Conservation (phyloP, 1,284 basidiomycete genomes). For the Phenoliferia sp. region DNA sequence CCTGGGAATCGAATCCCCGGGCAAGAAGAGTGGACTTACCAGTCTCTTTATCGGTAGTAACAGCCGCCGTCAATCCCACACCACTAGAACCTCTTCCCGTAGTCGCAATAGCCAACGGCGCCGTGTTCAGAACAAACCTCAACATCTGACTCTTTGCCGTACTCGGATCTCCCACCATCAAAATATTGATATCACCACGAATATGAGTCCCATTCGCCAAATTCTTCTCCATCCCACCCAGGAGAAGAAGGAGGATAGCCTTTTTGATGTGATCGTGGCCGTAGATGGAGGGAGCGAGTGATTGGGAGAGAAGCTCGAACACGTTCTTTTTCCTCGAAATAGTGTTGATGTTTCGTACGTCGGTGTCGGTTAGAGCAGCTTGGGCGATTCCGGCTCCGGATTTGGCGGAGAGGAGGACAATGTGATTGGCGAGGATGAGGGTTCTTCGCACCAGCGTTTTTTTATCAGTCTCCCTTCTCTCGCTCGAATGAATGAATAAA, state of each 20-base stretch:
- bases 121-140: constrained; percentile 92
- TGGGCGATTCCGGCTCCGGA: constrained; percentile 86
- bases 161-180: constrained; percentile 98
- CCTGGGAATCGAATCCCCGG: background rate
- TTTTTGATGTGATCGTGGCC: constrained; percentile 95
- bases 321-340: constrained; percentile 80
- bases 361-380: constrained; percentile 83
- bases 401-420: constrained; percentile 94
- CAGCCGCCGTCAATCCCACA: constrained; percentile 98
- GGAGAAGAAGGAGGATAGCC: constrained; percentile 83
- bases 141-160: constrained; percentile 97
- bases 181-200: constrained; percentile 97
- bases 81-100: constrained; percentile 96
- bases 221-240: constrained; percentile 98
- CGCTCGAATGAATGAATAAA: no score
- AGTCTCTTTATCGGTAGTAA: constrained; percentile 96
- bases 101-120: constrained; percentile 95
- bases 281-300: constrained; percentile 94
- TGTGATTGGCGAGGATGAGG: constrained; percentile 89
- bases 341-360: constrained; percentile 96
- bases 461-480: no score
- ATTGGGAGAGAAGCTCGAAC: constrained; percentile 83
- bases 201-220: constrained; percentile 96
- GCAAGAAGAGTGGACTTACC: constrained; percentile 37
- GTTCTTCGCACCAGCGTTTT: no score